These are phyloP conservation scores for Hyphopichia pseudoburtonii DNA, from an alignment of 1,139 yeast species.

Conservation along the genomic window DNA sequence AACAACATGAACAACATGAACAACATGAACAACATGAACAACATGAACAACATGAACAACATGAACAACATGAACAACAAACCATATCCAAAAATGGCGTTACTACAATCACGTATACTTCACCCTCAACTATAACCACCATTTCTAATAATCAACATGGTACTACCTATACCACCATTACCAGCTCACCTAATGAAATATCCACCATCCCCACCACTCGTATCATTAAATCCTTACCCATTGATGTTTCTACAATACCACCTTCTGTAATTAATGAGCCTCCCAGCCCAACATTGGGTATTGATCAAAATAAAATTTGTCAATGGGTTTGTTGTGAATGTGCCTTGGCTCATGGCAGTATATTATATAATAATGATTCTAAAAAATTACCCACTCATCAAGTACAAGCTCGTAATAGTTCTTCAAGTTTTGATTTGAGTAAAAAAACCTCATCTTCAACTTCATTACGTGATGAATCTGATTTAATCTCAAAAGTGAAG, in stretches of 20 bases:
- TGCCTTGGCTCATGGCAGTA: constrained; percentile 50
- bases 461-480: constrained; percentile 4
- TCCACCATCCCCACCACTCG: constrained; percentile 1
- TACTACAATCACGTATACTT: not conserved
- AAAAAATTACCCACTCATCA: constrained; percentile 3
- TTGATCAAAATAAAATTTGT: constrained; percentile 37
- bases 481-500: constrained; percentile 18
- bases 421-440: too few species aligned
- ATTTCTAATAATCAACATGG: not conserved
- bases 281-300: not conserved
- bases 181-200: not conserved
- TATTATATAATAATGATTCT: constrained; percentile 27
- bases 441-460: not conserved
- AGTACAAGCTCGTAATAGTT: not conserved
- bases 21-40: not conserved
- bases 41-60: too few species aligned
- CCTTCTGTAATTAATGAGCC: not conserved
- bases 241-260: not conserved
- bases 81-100: not conserved
- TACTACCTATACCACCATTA: constrained; percentile 1
- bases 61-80: not conserved
- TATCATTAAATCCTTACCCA: constrained; percentile 1
- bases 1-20: not conserved
- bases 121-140: constrained; percentile 2
- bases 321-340: constrained; percentile 58